Conservation (phyloP, 495 filamentous ascomycete species). For the Penicillium flavigenum region DNA sequence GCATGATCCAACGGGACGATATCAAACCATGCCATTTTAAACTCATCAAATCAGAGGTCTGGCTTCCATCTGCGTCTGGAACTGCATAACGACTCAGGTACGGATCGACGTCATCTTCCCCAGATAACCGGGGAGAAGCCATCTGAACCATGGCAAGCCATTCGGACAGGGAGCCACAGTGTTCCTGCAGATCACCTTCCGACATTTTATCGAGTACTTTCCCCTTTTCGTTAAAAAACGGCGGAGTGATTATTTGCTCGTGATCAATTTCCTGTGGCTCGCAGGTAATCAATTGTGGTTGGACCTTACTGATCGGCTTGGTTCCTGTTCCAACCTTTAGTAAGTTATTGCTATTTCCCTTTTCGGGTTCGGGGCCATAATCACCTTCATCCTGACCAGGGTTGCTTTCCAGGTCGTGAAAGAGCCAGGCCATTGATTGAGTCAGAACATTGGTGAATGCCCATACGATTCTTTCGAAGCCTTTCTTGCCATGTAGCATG, state of each 20-base stretch:
- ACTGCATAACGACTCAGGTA: conserved; percentile 80
- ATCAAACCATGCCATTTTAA: conserved; percentile 52
- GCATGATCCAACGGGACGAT: conserved; percentile 40
- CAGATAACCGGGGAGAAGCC: conserved; percentile 66
- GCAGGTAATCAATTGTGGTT: conserved; percentile 50
- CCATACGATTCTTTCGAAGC: conserved; percentile 81
- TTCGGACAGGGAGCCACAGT: conserved; percentile 68
- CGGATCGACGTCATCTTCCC: conserved; percentile 70
- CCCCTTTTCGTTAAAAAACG: conserved; percentile 24
- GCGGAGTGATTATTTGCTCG: conserved; percentile 47
- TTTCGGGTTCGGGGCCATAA: neutral
- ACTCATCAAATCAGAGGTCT: conserved; percentile 32
- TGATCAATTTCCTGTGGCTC: conserved; percentile 26
- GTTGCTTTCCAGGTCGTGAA: conserved; percentile 58
- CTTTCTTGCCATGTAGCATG: conserved; percentile 90
- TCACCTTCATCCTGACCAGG: conserved; percentile 32
- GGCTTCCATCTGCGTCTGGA: conserved; percentile 43
- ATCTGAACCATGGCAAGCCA: conserved; percentile 78
- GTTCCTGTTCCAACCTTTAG: conserved; percentile 19
- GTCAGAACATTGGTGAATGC: conserved; percentile 81
- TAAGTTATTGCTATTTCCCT: neutral
- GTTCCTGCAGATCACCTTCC: conserved; percentile 54
- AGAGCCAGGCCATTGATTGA: conserved; percentile 73
- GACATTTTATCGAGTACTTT: conserved; percentile 39
- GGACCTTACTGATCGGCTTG: conserved; percentile 53